Conservation (phyloP, 2,329 filamentous ascomycete species). For the Monosporascus sp. region DNA sequence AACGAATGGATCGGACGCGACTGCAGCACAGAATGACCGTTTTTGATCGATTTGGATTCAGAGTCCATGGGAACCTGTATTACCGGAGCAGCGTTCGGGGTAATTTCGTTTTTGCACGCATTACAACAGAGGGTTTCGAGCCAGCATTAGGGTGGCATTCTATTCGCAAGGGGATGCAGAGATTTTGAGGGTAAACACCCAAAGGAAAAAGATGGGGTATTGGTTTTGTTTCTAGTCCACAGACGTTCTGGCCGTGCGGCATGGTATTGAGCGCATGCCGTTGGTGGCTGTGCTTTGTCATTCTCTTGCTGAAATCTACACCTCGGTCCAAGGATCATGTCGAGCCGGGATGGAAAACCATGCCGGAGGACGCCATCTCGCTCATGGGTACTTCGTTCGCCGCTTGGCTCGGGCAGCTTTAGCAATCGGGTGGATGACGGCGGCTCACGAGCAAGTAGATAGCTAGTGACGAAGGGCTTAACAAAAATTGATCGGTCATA, state of each 20-base stretch:
- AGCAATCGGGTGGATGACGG: not conserved
- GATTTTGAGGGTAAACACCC: not conserved
- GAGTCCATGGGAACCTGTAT: conserved; percentile 11
- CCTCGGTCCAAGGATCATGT: not conserved
- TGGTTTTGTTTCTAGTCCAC: not conserved
- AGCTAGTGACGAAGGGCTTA: not conserved
- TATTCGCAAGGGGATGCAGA: not conserved
- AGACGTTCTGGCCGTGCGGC: not conserved
- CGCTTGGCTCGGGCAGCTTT: not conserved
- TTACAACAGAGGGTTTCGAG: conserved; percentile 7
- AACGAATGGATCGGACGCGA: conserved; percentile 20
- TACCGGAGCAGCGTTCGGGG: conserved; percentile 8
- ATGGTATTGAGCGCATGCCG: not conserved
- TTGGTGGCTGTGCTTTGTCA: not conserved
- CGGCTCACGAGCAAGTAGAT: not conserved
- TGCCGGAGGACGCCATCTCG: too few species aligned
- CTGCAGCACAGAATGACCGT: conserved; percentile 22
- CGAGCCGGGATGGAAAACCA: not conserved
- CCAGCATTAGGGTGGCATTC: not conserved
- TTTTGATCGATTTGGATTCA: conserved; percentile 21
- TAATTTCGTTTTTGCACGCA: conserved; percentile 14
- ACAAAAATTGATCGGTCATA: not conserved
- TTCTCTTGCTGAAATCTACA: not conserved
- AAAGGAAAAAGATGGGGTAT: not conserved
- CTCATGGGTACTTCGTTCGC: not conserved